Evolutionary conservation across 352 stramenopile genomes (phyloP), one percentile per base, ranked within the genome.

Genomic region (Plasmopara muralis): DNA sequence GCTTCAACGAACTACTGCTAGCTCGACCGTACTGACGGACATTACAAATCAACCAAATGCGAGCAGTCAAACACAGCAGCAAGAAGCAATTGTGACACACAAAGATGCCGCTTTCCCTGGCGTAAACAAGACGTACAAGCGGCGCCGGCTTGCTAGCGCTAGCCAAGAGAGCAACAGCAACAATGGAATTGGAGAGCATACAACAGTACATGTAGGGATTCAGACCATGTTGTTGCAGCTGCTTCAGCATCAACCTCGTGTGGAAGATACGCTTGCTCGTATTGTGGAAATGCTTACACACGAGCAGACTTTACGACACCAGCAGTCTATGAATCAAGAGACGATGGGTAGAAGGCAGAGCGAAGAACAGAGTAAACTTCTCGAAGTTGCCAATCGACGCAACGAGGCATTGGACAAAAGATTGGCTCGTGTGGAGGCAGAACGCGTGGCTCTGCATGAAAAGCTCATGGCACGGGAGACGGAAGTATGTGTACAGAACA

Each of bases 11-110:
- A 25, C 25, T 47, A 18, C 39, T 53, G 38, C 42, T 43, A 61
- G 33, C 42, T 44, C 14, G 50, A 25, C n/a, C 9, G 71, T 72
- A 3, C 47, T 88, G 16, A 55, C 62, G 0, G 77, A 88, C 43
- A 88, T 88, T 38, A 88, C 77, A n/a, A 88, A 88, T 53, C 64
- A 79, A 25, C 8, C 62, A n/a, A 47, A 30, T 16, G 14, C 25
- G 12, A 63, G 46, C 25, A 47, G 39, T 3, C 56, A 55, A 34
- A 46, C 50, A 47, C 56, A 57, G n/a, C 61, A 64, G 38, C 49
- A 66, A 35, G 57, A 60, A 31, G 14, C 38, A n/a, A 16, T 35
- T 25, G 28, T 33, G 6, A 31, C 62, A 15, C 51, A 35, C n/a
- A 41, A 34, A 33, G 48, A 50, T 39, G 39, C 20, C 12, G 7